A percentile compares a stretch with the other conserved stretches of the same genome.
These are phyloP conservation scores for Penicillium polonicum DNA, from an alignment of 2,329 filamentous ascomycete genomes.

Conservation along the genomic window DNA sequence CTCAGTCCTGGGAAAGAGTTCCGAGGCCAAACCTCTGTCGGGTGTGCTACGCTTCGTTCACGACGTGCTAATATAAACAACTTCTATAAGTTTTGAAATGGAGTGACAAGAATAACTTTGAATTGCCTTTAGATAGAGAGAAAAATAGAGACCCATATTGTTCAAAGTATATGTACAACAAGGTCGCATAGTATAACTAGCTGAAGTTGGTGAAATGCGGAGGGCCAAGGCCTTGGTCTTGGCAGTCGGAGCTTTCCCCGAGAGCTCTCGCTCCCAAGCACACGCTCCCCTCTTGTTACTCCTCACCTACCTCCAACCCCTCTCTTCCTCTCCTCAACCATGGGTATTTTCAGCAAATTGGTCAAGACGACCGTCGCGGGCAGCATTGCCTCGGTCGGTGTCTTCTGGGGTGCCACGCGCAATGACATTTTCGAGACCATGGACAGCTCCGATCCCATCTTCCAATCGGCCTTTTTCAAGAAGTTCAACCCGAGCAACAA, in stretches of 20 bases:
- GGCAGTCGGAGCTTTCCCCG: constrained; percentile 6
- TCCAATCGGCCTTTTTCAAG: constrained; percentile 56
- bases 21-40: no score
- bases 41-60: no score
- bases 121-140: no score
- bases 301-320: neutral
- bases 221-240: neutral
- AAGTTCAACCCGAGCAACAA: constrained; percentile 63
- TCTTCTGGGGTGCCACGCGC: constrained; percentile 55
- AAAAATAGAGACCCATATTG: no score
- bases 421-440: constrained; percentile 59
- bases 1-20: no score
- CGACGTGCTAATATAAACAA: no score
- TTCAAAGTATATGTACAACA: no score
- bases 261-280: neutral
- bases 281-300: neutral
- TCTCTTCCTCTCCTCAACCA: constrained; percentile 27
- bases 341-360: constrained; percentile 54
- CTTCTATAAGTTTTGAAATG: no score
- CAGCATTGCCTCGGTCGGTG: constrained; percentile 51
- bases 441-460: constrained; percentile 60
- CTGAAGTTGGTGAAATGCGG: no score
- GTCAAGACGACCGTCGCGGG: constrained; percentile 48
- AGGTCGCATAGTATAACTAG: no score
- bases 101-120: no score